A percentile compares a stretch with the other conserved stretches of the same genome.
Evolutionary conservation across 2,329 filamentous ascomycete genomes (phyloP).

Genomic region (Tolypocladium cylindrosporum): DNA sequence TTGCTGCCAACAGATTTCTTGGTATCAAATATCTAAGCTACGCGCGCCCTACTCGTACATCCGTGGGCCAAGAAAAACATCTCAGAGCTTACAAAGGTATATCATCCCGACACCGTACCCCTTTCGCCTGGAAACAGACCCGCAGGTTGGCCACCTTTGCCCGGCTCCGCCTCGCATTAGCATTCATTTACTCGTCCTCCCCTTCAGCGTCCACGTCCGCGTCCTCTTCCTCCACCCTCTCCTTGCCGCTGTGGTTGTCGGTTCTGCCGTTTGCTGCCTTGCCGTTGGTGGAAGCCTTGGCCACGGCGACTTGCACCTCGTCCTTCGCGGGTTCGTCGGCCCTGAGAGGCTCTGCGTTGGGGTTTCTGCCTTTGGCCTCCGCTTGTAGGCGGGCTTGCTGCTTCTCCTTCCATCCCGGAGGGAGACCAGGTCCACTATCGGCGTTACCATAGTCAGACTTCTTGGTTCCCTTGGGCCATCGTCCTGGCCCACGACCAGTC

Average conservation of each 20-base stretch:
- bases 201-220: slow-evolving; percentile 24
- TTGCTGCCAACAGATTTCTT: background rate
- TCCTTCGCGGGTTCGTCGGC: slow-evolving; percentile 19
- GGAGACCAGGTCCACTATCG: slow-evolving; percentile 53
- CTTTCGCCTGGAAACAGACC: background rate
- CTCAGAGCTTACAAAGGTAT: background rate
- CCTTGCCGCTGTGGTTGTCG: slow-evolving; percentile 1
- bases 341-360: slow-evolving; percentile 4
- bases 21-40: background rate
- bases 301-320: slow-evolving; percentile 21
- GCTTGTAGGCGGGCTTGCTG: slow-evolving; percentile 10
- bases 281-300: slow-evolving; percentile 10
- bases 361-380: slow-evolving; percentile 8
- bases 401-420: slow-evolving; percentile 42
- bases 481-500: slow-evolving; percentile 53
- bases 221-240: slow-evolving; percentile 8
- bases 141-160: background rate
- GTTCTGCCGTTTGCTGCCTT: slow-evolving; percentile 8
- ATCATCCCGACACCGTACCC: background rate
- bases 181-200: slow-evolving; percentile 16
- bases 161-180: background rate
- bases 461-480: slow-evolving; percentile 60
- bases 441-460: slow-evolving; percentile 60
- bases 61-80: background rate
- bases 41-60: background rate